Evolutionary conservation across 2,329 filamentous ascomycete genomes (phyloP).

Genomic region (Fusarium longipes): DNA sequence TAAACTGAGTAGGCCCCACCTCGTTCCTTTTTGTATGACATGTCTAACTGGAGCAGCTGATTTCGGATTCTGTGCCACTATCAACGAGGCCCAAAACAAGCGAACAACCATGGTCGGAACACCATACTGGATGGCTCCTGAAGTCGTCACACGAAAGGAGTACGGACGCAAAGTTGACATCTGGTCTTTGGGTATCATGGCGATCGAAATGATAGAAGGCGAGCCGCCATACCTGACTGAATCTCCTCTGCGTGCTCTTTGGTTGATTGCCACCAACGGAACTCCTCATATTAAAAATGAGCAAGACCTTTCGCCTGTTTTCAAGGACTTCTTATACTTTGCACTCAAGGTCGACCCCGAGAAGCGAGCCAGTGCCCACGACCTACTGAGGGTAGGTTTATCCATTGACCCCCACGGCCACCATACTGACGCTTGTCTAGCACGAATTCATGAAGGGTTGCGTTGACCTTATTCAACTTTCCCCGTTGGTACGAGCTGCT

Average conservation of each 20-base stretch:
- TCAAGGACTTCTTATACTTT: conserved; percentile 91
- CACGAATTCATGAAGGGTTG: conserved; percentile 85
- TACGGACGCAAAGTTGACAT: conserved; percentile 99
- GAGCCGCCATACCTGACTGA: conserved; percentile 97
- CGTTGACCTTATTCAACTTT: conserved; percentile 79
- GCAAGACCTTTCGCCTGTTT: conserved; percentile 80
- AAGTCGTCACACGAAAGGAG: conserved; percentile 96
- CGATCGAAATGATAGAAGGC: conserved; percentile 99
- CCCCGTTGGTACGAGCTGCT: conserved; percentile 87
- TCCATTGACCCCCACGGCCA: conserved; percentile 46
- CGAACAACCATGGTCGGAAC: conserved; percentile 99
- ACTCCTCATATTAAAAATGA: conserved; percentile 96
- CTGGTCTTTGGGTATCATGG: conserved; percentile 99
- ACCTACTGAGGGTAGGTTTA: conserved; percentile 83
- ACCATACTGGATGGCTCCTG: conserved; percentile 99
- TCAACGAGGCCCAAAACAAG: conserved; percentile 97
- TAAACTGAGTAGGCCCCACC: conserved; percentile 82
- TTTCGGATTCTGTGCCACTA: conserved; percentile 98
- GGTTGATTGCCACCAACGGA: conserved; percentile 96
- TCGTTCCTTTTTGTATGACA: conserved; percentile 21
- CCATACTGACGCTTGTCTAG: conserved; percentile 56
- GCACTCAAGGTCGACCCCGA: conserved; percentile 97
- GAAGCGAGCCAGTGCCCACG: conserved; percentile 94
- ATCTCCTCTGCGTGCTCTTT: conserved; percentile 90
- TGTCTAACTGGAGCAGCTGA: conserved; percentile 73